These are phyloP conservation scores for Tylopilus cervinicoccineus DNA, from an alignment of 768 basidiomycete species.

Conservation along the genomic window DNA sequence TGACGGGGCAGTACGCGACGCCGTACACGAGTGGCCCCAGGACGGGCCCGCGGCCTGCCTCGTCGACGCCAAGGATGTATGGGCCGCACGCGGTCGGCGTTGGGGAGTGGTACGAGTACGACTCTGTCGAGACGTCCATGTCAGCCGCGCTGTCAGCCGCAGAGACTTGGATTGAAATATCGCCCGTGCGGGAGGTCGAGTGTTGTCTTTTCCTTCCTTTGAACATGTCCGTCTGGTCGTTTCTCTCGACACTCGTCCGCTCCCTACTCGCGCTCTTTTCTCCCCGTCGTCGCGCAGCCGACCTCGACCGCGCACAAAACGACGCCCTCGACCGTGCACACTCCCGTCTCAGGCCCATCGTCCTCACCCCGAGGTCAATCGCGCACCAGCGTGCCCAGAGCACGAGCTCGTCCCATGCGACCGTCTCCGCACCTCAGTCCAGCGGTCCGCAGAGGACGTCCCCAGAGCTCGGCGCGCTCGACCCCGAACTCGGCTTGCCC, in stretches of 20 bases:
- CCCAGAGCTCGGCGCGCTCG: conserved; percentile 14
- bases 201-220: too few species aligned
- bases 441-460: conserved; percentile 12
- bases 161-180: conserved; percentile 3
- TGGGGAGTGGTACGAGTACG: conserved; percentile 77
- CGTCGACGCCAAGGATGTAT: conserved; percentile 98
- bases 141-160: conserved; percentile 12
- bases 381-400: conserved; percentile 6
- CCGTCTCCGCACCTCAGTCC: background rate
- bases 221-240: conserved; percentile 25
- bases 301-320: background rate
- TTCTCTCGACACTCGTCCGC: conserved; percentile 26
- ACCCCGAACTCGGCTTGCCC: conserved; percentile 17
- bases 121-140: conserved; percentile 35
- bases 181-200: background rate
- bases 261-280: conserved; percentile 24
- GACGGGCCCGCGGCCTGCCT: conserved; percentile 95
- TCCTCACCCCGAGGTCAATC: conserved; percentile 16
- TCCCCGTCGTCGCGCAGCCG: conserved; percentile 3
- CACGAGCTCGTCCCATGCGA: background rate
- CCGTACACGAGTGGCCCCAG: conserved; percentile 96
- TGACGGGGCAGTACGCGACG: conserved; percentile 84
- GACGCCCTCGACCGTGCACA: conserved; percentile 14
- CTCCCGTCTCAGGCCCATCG: conserved; percentile 18
- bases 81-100: conserved; percentile 66